Conservation (phyloP, 2,329 filamentous ascomycete species). For the Diaporthe ampelina region DNA sequence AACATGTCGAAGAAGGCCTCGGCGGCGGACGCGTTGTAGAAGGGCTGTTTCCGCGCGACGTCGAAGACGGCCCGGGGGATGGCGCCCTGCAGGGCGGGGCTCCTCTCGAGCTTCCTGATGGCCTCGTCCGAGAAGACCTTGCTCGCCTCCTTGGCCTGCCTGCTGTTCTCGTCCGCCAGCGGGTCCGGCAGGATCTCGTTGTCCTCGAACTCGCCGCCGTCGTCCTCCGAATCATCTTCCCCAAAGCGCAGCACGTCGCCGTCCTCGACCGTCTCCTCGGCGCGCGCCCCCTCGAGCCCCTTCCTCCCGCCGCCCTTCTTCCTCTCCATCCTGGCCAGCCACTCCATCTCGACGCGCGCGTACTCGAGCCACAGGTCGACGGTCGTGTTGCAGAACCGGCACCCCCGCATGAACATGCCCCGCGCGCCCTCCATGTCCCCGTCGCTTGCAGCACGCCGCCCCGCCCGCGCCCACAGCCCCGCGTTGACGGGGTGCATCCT, state of each 20-base stretch:
- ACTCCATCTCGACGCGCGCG: slow-evolving; percentile 91
- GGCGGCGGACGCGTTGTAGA: slow-evolving; percentile 75
- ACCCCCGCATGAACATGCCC: slow-evolving; percentile 87
- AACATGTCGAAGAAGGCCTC: slow-evolving; percentile 87
- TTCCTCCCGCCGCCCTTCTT: slow-evolving; percentile 69
- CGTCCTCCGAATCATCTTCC: slow-evolving; percentile 63
- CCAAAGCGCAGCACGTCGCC: slow-evolving; percentile 63
- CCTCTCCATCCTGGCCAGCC: slow-evolving; percentile 84
- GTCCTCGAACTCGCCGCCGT: slow-evolving; percentile 53
- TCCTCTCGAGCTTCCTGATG: slow-evolving; percentile 72
- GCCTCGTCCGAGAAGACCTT: slow-evolving; percentile 63
- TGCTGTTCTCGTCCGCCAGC: slow-evolving; percentile 51
- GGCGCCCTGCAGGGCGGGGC: slow-evolving; percentile 90
- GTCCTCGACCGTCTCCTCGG: slow-evolving; percentile 54
- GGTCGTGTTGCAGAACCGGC: slow-evolving; percentile 87
- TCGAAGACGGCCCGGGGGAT: slow-evolving; percentile 95
- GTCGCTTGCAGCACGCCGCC: slow-evolving; percentile 80
- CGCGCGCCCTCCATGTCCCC: slow-evolving; percentile 90
- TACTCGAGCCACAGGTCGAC: slow-evolving; percentile 89
- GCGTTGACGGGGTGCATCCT: slow-evolving; percentile 88
- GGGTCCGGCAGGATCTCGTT: slow-evolving; percentile 59
- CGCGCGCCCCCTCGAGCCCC: slow-evolving; percentile 49
- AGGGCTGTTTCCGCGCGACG: slow-evolving; percentile 82
- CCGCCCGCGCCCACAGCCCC: slow-evolving; percentile 89
- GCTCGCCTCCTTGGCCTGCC: slow-evolving; percentile 50